These are phyloP conservation scores for Umbelopsis isabellina DNA, from an alignment of 192 early-diverging fungal species.

Conservation along the genomic window DNA sequence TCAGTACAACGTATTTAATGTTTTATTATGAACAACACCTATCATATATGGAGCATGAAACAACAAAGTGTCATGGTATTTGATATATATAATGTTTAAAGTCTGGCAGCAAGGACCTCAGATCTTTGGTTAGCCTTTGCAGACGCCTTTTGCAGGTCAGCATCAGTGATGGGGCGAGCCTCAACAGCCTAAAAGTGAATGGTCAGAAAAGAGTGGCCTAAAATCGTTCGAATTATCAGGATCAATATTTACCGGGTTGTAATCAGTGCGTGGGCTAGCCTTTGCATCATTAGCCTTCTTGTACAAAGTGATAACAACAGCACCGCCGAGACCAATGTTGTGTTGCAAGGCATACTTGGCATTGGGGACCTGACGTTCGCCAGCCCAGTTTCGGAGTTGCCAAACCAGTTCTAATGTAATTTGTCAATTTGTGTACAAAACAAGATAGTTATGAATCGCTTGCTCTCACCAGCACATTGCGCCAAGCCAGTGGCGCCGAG, in stretches of 20 bases:
- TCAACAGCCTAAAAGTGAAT: conserved; percentile 51
- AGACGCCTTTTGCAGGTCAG: conserved; percentile 58
- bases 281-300: conserved; percentile 51
- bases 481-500: conserved; percentile 78
- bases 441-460: background rate
- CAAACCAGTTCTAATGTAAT: conserved; percentile 44
- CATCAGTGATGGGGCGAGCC: conserved; percentile 58
- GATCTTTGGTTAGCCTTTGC: conserved; percentile 41
- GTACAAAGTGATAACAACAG: conserved; percentile 68
- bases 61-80: background rate
- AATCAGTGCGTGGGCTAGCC: conserved; percentile 45
- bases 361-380: conserved; percentile 68
- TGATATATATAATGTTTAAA: conserved; percentile 20
- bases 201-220: too few species aligned
- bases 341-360: conserved; percentile 70
- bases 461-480: conserved; percentile 60
- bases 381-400: conserved; percentile 69
- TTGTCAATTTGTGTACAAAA: background rate
- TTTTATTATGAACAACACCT: too few species aligned
- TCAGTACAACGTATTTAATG: too few species aligned
- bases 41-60: too few species aligned
- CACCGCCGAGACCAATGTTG: conserved; percentile 77
- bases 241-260: conserved; percentile 52
- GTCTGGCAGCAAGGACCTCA: conserved; percentile 39
- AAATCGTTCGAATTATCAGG: too few species aligned